A percentile compares a stretch with the other conserved stretches of the same genome.
phyloP scores from a whole-genome alignment of 768 basidiomycete genomes.

The Pulveroboletus ravenelii region DNA sequence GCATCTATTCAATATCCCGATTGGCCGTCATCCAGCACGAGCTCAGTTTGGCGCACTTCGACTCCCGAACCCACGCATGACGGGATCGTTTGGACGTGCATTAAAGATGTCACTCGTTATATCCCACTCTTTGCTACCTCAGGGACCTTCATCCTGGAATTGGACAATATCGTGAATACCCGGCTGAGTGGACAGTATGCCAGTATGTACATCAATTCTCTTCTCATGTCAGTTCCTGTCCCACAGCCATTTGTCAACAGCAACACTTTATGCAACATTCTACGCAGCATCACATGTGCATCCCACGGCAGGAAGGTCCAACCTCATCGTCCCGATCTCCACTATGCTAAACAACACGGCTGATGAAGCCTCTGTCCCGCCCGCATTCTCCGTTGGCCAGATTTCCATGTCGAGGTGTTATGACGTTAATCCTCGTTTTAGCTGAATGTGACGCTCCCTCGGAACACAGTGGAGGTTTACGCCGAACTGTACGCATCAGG shows the following conservation, averaged over 20 bases:
- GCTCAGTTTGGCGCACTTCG: slow-evolving; percentile 71
- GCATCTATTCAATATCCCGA: background rate
- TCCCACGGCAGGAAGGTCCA: slow-evolving; percentile 56
- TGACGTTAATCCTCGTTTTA: slow-evolving; percentile 20
- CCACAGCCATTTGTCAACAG: slow-evolving; percentile 31
- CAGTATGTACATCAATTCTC: slow-evolving; percentile 36
- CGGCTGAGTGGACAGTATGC: slow-evolving; percentile 66
- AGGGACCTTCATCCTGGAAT: slow-evolving; percentile 66
- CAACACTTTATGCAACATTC: slow-evolving; percentile 67
- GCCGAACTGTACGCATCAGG: slow-evolving; percentile 73
- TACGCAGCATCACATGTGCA: slow-evolving; percentile 53
- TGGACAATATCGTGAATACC: slow-evolving; percentile 62
- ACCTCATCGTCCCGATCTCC: slow-evolving; percentile 66
- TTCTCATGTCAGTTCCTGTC: background rate
- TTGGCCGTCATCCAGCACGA: background rate
- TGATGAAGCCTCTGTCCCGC: slow-evolving; percentile 73
- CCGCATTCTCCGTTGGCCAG: slow-evolving; percentile 56
- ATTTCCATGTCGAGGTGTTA: background rate
- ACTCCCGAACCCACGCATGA: slow-evolving; percentile 68
- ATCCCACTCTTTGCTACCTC: slow-evolving; percentile 63
- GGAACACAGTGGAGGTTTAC: slow-evolving; percentile 60
- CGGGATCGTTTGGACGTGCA: slow-evolving; percentile 75
- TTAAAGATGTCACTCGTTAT: slow-evolving; percentile 73
- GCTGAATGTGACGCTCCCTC: slow-evolving; percentile 67
- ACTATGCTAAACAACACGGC: slow-evolving; percentile 59